phyloP scores from a whole-genome alignment of 2,329 filamentous ascomycete species.

The Beauveria scarabaeidicola region DNA sequence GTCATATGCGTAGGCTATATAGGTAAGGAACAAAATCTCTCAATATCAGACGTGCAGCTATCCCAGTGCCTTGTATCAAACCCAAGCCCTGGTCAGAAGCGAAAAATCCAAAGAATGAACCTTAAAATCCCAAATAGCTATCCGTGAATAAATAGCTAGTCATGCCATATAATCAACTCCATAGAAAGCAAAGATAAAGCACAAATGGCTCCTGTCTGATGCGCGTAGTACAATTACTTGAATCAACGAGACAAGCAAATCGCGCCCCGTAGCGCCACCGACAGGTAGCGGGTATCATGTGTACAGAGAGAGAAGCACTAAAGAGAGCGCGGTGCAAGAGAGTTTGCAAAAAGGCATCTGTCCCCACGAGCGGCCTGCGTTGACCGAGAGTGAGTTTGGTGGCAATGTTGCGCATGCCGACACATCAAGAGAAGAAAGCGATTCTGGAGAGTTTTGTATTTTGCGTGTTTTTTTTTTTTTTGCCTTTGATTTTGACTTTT shows the following conservation, averaged over 20 bases:
- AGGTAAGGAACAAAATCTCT: not conserved
- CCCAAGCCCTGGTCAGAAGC: not conserved
- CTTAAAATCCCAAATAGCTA: not conserved
- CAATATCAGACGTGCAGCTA: not conserved
- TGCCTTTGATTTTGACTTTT: not conserved
- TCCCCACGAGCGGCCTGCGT: not conserved
- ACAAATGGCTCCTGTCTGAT: not conserved
- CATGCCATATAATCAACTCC: conserved; percentile 6
- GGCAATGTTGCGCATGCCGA: not conserved
- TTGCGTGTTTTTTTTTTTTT: not conserved
- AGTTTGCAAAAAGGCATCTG: not conserved
- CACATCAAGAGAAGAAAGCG: not conserved
- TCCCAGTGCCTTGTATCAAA: not conserved
- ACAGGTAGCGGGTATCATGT: not conserved
- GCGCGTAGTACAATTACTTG: not conserved
- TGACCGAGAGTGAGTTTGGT: not conserved
- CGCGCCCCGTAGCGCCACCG: not conserved
- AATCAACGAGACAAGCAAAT: not conserved
- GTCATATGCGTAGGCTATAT: not conserved
- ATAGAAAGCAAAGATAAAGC: not conserved
- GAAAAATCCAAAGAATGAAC: not conserved
- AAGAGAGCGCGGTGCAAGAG: not conserved
- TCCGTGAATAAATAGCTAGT: not conserved
- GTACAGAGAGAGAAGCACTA: not conserved
- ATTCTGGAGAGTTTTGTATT: not conserved